phyloP scores from a whole-genome alignment of 805 yeast genomes.

The Pichia nanzhaoensis region DNA sequence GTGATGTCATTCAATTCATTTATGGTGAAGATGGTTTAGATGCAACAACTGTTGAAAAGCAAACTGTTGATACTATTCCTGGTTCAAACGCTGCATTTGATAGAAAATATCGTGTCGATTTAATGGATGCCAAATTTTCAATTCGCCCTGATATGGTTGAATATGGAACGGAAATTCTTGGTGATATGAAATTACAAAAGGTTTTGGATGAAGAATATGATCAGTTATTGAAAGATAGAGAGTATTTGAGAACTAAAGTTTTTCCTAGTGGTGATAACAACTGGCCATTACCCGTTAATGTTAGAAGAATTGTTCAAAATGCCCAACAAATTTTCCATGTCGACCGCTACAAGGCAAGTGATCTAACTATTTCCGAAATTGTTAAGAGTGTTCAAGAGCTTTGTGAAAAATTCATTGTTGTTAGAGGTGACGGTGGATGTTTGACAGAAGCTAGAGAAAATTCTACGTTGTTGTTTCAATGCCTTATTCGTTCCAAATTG shows the following conservation, averaged over 20 bases:
- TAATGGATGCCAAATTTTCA: slow-evolving; percentile 56
- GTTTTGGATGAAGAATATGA: slow-evolving; percentile 77
- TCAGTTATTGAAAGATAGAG: slow-evolving; percentile 73
- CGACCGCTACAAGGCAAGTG: slow-evolving; percentile 86
- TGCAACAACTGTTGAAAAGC: slow-evolving; percentile 96
- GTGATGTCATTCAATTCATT: slow-evolving; percentile 91
- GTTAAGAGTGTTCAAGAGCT: slow-evolving; percentile 64
- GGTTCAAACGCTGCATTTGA: slow-evolving; percentile 84
- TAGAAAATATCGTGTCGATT: slow-evolving; percentile 76
- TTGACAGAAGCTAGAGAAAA: slow-evolving; percentile 83
- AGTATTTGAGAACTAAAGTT: slow-evolving; percentile 66
- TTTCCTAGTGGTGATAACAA: slow-evolving; percentile 91
- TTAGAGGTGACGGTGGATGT: slow-evolving; percentile 74
- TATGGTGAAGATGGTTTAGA: slow-evolving; percentile 99
- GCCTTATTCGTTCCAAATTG: slow-evolving; percentile 86
- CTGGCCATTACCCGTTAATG: slow-evolving; percentile 97
- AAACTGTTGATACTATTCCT: slow-evolving; percentile 90
- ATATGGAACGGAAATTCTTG: slow-evolving; percentile 83
- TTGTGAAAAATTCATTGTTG: slow-evolving; percentile 59
- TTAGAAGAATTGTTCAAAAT: slow-evolving; percentile 93
- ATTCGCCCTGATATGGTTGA: slow-evolving; percentile 72
- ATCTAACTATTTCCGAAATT: slow-evolving; percentile 77
- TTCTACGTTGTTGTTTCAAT: slow-evolving; percentile 85
- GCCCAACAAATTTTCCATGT: slow-evolving; percentile 96
- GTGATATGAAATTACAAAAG: slow-evolving; percentile 79